Evolutionary conservation across 2,329 filamentous ascomycete genomes (phyloP), one percentile per base, ranked within the genome.

Genomic region (Lecanicillium sp.): DNA sequence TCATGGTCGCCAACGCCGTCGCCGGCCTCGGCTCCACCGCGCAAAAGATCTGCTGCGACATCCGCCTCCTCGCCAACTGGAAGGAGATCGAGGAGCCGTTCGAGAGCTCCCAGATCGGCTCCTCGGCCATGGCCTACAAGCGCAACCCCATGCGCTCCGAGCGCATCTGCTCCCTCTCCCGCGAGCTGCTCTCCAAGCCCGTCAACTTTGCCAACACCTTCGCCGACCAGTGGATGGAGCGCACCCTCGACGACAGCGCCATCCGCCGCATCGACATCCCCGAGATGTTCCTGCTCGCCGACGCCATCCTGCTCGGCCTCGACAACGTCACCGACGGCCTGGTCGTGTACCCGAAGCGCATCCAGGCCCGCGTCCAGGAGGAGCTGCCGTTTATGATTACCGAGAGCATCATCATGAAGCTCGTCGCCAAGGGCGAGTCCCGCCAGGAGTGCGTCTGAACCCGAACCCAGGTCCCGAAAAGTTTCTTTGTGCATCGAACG

Each of bases 381-480:
- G 87, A 94, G 67, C 78, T 96, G 12, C 90, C 90, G 1, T 95
- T 95, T 69, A 94, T 91, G 85, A 77, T 82, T 7, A 90, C 83
- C 7, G 62, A 55, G 58, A 51, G 53, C 35, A 83, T 90, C 62
- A 87, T 90, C 63, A 90, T 94, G 87, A 81, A 80, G 56, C 74
- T 91, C 48, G 80, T 84, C 23, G 79, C 81, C 49, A 77, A 83
- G 60, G 87, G 87, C 26, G 77, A 73, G 23, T 86, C 80, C 9
- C 73, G 89, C 43, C 88, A 94, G 63, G 87, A 90, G 20, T 36
- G 20, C 30, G 21, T 44, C 5, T n/a, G n/a, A n/a, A n/a, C n/a
- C n/a, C n/a, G n/a, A n/a, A n/a, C n/a, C n/a, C n/a, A n/a, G n/a
- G n/a, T n/a, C n/a, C n/a, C 11, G 14, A 7, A 7, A 29, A 8